Base-by-base conservation (phyloP, 805 yeast genomes). In the Barnettozyma siamensis region DNA sequence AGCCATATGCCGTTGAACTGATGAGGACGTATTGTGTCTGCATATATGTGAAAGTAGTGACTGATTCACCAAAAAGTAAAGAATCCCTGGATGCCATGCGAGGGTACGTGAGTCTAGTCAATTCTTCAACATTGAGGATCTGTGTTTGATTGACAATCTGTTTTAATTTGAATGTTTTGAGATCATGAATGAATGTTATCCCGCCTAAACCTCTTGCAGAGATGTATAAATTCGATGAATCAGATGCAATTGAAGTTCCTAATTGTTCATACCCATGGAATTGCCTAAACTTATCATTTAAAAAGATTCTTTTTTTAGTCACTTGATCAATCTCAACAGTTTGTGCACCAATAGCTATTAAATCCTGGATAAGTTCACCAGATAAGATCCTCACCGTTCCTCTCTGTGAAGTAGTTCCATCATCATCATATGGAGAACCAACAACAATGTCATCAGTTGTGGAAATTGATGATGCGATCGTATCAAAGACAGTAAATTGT, bases 371-470 rank as follows among this genome's bases (percentile, higher is more conserved):
- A 21, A 37, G 40, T 21, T 39, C 33, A 18, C 67, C 67, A 20
- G 62, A 58, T n/a, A 72, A 35, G 0, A 60, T 51, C 10, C 50
- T 53, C 1, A 65, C 63, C 6, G 50, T 51, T 3, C 76, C 77
- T 8, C 50, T 41, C 35, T 72, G 76, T 9, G 52, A 46, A 2
- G 24, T 17, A 2, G 46, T 47, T n/a, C 50, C 44, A 5, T 44
- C 38, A 38, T 70, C 80, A 23, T 62, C 57, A 35, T 55, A 60
- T 3, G 73, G 69, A 1, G 78, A 69, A 0, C 74, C 68, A 3
- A 78, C 51, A 2, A 75, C 43, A 11, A 78, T 44, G 33, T 71
- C 76, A 1, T 40, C 39, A 4, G 5, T 21, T 26, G 31, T 17
- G 3, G 15, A 13, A 9, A 9, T 31, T 3, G 3, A 9, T 4